Evolutionary conservation across 1,284 basidiomycete genomes (phyloP), one percentile per base, ranked within the genome.

Genomic region (Vanrija sp.): DNA sequence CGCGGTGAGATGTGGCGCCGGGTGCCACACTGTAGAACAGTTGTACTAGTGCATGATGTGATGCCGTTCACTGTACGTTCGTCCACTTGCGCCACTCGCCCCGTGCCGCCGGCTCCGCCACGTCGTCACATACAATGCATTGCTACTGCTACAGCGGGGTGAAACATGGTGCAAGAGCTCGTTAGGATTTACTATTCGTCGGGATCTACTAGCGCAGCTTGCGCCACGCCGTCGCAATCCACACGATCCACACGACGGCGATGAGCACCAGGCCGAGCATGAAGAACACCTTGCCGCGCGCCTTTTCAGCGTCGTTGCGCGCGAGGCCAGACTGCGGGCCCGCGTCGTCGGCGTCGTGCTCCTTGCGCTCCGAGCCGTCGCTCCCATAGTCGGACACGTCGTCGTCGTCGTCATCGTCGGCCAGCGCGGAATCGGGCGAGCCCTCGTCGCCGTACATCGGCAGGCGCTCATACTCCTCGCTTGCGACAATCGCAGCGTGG

Each of bases 221-320:
- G 14, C 23, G 24, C 60, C 55, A 61, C 8, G 84, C 85, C 10
- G 82, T 84, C 15, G 69, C 77, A 62, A 88, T 74, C 71, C 88
- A 88, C 57, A 87, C 71, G 46, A 81, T 63, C 87, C 87, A 88
- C 3, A 84, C 82, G 41, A 72, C 72, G 8, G 79, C 67, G 10
- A 88, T 80, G 38, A 85, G 69, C 2, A 63, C 56, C 8, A 69
- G 76, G 81, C 75, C 56, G 16, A 35, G 7, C 43, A 18, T 35
- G 71, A 56, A 63, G 53, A 57, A 53, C 22, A 54, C 37, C 27
- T 56, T 54, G 20, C 52, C 59, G 24, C 51, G 53, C 18, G 25
- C 22, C 20, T 53, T 50, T 42, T 64, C 61, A 4, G 44, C 50
- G n/a, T 59, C 61, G 4, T 23, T 53, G n/a, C 47, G 41, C 41